phyloP scores from a whole-genome alignment of 371 early-diverging fungal genomes.

The Gilbertella persicaria region DNA sequence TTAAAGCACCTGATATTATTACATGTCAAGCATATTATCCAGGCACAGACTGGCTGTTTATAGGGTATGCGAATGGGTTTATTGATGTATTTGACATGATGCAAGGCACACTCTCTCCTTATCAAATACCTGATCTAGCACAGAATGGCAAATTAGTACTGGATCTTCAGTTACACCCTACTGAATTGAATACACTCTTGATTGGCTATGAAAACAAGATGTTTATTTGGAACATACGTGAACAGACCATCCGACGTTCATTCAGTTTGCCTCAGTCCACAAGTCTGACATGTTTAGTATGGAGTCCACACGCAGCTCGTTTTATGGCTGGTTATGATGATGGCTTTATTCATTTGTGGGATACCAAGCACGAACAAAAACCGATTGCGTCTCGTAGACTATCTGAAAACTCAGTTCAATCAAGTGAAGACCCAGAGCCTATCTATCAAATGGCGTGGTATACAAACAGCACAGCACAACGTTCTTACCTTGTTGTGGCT shows the following conservation, averaged over 20 bases:
- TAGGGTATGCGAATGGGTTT: constrained; percentile 58
- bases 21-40: constrained; percentile 52
- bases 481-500: constrained; percentile 49
- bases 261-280: constrained; percentile 27
- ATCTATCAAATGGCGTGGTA: constrained; percentile 60
- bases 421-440: constrained; percentile 31
- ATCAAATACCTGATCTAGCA: constrained; percentile 51
- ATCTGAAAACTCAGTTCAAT: constrained; percentile 33
- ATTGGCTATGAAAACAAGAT: constrained; percentile 54
- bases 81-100: constrained; percentile 59
- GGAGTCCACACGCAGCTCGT: constrained; percentile 54
- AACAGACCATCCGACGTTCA: constrained; percentile 33
- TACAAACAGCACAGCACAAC: constrained; percentile 26
- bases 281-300: constrained; percentile 44
- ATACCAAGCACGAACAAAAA: constrained; percentile 35
- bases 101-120: constrained; percentile 41
- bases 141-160: constrained; percentile 36
- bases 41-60: constrained; percentile 61
- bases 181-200: constrained; percentile 49
- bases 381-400: constrained; percentile 49
- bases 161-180: constrained; percentile 57
- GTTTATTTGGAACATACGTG: constrained; percentile 54
- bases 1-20: constrained; percentile 48
- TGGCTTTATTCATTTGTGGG: constrained; percentile 57
- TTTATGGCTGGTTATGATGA: constrained; percentile 62